These are phyloP conservation scores for Rhynchosporium agropyri DNA, from an alignment of 2,329 filamentous ascomycete species.

Conservation along the genomic window DNA sequence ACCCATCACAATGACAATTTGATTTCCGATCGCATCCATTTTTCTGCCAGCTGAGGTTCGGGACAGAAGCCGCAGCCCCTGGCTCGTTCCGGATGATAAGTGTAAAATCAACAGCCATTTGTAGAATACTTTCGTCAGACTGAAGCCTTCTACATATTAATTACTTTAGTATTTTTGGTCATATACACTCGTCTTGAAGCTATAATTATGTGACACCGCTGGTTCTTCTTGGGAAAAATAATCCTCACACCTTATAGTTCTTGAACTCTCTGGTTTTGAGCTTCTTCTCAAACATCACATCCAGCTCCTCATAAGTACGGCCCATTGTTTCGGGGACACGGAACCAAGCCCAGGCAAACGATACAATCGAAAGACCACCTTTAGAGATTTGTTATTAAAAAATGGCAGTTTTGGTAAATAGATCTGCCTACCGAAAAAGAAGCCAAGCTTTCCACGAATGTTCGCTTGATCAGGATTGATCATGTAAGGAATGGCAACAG, in stretches of 20 bases:
- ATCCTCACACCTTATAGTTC: conserved; percentile 27
- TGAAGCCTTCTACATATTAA: too few relatives aligned
- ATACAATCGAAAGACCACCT: conserved; percentile 41
- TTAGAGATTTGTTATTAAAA: conserved; percentile 25
- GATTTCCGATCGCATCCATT: too few relatives aligned
- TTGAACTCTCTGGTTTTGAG: conserved; percentile 42
- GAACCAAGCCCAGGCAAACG: conserved; percentile 46
- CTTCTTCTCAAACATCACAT: conserved; percentile 48
- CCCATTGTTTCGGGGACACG: conserved; percentile 49
- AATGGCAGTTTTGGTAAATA: conserved; percentile 25
- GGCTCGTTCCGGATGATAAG: too few relatives aligned
- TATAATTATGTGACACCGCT: neutral
- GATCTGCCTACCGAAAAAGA: conserved; percentile 44
- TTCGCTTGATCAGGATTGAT: conserved; percentile 46
- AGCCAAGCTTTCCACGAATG: conserved; percentile 47
- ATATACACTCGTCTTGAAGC: neutral
- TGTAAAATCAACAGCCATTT: too few relatives aligned
- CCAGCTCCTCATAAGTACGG: conserved; percentile 51
- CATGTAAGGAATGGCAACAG: conserved; percentile 44
- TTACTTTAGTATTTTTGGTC: neutral
- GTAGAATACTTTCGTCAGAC: too few relatives aligned
- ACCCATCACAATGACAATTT: too few relatives aligned
- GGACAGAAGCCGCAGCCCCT: too few relatives aligned
- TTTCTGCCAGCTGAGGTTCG: too few relatives aligned
- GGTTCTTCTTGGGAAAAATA: neutral